Evolutionary conservation across 2,329 filamentous ascomycete species (phyloP), one percentile per base, ranked within the genome.

Genomic region (Sporothrix humicola): DNA sequence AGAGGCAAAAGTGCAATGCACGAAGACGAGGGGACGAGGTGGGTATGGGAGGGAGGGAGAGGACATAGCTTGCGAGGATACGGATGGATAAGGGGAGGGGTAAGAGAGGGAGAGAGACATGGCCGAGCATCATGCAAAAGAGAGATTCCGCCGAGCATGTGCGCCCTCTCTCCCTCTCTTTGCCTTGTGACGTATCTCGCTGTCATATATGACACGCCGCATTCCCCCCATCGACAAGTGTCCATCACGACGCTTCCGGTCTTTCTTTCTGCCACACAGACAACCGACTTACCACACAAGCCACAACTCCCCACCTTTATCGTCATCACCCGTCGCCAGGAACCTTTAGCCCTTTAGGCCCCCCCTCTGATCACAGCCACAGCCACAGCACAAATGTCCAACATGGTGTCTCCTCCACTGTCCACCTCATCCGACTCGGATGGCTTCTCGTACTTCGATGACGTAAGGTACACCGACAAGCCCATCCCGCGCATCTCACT

Each of bases 401-500:
- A n/a, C 1, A 69, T 69, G 66, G 48, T 37, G 3, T 20, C 26
- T n/a, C 26, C 65, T 37, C 52, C 68, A 17, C 20, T 12, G 13
- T 59, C 68, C 7, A 15, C 31, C 8, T 59, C 42, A 26, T 54
- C 12, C n/a, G 50, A 56, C 9, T 26, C 52, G 6, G 68, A 48
- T n/a, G 68, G 31, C 52, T 7, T n/a, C 9, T 42, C n/a, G 31
- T 26, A 5, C 52, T 44, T 23, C 13, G 54, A 56, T 20, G 20
- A 84, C 82, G 69, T 71, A 6, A 80, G 81, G 74, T 86, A 86
- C 76, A 75, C 80, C 15, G 78, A 82, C 71, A 83, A 84, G 8
- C 76, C 79, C 3, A 85, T 88, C 74, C 86, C 85, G 5, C 81
- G 82, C 74, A 87, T 90, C 78, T 89, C 88, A 0, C 82, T 90